Evolutionary conservation across 1,139 yeast species (phyloP).

Genomic region (Debaryomyces singareniensis): DNA sequence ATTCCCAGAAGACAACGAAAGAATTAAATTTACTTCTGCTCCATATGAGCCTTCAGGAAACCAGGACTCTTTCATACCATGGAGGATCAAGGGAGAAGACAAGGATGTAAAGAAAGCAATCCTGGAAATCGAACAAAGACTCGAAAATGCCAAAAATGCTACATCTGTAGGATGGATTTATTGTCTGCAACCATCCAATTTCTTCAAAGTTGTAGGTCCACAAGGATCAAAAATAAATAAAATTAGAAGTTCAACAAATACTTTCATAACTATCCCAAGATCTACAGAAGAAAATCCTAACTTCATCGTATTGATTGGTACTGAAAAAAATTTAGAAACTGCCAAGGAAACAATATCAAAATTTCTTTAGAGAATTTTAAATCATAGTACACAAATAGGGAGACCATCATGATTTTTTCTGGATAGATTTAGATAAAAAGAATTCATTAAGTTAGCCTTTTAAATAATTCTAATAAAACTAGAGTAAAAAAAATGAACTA

Average conservation of each 20-base stretch:
- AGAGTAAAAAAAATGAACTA: background rate
- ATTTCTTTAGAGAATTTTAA: background rate
- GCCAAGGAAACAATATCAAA: constrained; percentile 20
- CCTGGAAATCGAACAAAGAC: constrained; percentile 26
- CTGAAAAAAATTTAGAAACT: constrained; percentile 21
- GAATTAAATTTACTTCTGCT: constrained; percentile 40
- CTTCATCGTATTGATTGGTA: constrained; percentile 27
- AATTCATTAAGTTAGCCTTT: background rate
- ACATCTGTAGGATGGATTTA: constrained; percentile 33
- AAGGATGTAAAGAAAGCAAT: constrained; percentile 35
- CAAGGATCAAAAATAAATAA: constrained; percentile 64
- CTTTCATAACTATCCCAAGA: constrained; percentile 63
- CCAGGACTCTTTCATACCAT: constrained; percentile 41
- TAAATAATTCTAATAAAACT: background rate
- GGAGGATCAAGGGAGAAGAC: constrained; percentile 54
- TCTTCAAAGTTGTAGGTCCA: constrained; percentile 67
- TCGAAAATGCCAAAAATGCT: constrained; percentile 29
- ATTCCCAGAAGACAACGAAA: constrained; percentile 36
- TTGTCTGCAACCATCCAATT: constrained; percentile 25
- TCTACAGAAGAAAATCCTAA: constrained; percentile 37
- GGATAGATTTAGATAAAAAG: background rate
- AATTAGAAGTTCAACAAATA: constrained; percentile 54
- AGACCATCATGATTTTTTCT: background rate
- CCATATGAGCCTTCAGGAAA: constrained; percentile 16
- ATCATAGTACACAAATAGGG: background rate